Evolutionary conservation across 441 rosid species (phyloP).

Genomic region (Breynia disticha): DNA sequence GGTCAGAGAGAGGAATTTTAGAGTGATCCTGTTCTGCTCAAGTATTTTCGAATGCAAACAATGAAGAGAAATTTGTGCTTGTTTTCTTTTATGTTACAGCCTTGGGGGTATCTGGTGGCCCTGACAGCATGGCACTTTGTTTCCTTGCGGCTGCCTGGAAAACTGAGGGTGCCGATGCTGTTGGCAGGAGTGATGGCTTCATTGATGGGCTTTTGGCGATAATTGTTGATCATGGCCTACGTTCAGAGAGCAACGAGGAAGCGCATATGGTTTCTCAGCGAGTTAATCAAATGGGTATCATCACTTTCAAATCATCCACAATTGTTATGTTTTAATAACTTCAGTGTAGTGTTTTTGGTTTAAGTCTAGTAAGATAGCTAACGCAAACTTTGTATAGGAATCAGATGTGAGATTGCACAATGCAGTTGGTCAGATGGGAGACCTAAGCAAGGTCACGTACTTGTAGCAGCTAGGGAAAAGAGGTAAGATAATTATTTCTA

Average conservation of each 20-base stretch:
- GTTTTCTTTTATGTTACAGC: constrained; percentile 30
- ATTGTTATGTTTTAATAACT: background rate
- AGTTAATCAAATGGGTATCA: constrained; percentile 71
- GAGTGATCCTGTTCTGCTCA: background rate
- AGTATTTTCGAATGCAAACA: background rate
- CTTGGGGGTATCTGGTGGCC: constrained; percentile 92
- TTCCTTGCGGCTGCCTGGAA: constrained; percentile 80
- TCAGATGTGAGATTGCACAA: constrained; percentile 72
- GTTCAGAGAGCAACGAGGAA: constrained; percentile 69
- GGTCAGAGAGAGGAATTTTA: too few species aligned
- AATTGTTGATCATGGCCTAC: constrained; percentile 82
- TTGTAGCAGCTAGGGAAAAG: constrained; percentile 82
- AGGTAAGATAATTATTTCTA: constrained; percentile 25
- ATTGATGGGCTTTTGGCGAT: constrained; percentile 79
- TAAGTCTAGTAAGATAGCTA: constrained; percentile 19
- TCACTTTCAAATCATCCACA: constrained; percentile 5
- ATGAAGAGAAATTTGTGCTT: constrained; percentile 6
- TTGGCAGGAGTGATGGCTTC: constrained; percentile 27
- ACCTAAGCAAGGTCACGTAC: constrained; percentile 84
- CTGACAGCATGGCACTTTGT: constrained; percentile 92
- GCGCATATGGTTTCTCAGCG: constrained; percentile 47
- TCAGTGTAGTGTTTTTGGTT: constrained; percentile 3
- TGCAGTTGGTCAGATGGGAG: constrained; percentile 77
- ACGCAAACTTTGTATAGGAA: constrained; percentile 45
- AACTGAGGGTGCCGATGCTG: constrained; percentile 28